phyloP scores from a whole-genome alignment of 2,329 filamentous ascomycete genomes.

The Beauveria sp. region DNA sequence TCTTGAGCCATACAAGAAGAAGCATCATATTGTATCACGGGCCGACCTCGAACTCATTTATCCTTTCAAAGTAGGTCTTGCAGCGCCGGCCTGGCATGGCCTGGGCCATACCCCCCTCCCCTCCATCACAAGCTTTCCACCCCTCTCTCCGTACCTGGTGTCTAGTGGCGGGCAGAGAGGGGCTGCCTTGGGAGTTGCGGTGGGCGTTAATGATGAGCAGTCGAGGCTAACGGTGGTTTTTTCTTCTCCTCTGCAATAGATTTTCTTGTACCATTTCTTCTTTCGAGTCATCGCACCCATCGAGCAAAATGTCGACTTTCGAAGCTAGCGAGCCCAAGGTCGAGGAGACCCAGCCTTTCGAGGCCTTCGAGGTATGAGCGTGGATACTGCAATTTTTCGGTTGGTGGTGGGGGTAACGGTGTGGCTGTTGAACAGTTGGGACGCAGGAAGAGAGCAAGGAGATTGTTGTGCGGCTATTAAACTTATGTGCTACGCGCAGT shows the following conservation, averaged over 20 bases:
- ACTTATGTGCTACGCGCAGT: neutral
- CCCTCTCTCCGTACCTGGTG: neutral
- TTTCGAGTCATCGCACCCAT: constrained; percentile 10
- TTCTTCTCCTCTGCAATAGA: constrained; percentile 3
- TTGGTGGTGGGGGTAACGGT: neutral
- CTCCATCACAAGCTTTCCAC: constrained; percentile 5
- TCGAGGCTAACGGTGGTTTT: constrained; percentile 1
- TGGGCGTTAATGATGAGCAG: neutral
- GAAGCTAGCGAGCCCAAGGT: constrained; percentile 49
- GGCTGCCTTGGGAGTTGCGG: constrained; percentile 11
- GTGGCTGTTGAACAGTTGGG: neutral
- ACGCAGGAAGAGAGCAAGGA: neutral
- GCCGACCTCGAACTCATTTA: neutral
- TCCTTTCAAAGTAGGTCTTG: neutral
- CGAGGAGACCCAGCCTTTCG: constrained; percentile 35
- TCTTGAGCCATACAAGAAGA: neutral
- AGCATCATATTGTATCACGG: neutral
- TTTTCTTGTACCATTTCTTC: neutral
- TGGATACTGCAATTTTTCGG: constrained; percentile 7
- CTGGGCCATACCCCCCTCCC: neutral
- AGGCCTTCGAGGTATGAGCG: constrained; percentile 21
- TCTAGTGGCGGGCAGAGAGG: neutral
- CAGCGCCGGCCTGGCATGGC: neutral
- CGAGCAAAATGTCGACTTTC: constrained; percentile 38
- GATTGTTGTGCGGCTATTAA: neutral